phyloP scores from a whole-genome alignment of 805 yeast species.

The Candida hungchunana region DNA sequence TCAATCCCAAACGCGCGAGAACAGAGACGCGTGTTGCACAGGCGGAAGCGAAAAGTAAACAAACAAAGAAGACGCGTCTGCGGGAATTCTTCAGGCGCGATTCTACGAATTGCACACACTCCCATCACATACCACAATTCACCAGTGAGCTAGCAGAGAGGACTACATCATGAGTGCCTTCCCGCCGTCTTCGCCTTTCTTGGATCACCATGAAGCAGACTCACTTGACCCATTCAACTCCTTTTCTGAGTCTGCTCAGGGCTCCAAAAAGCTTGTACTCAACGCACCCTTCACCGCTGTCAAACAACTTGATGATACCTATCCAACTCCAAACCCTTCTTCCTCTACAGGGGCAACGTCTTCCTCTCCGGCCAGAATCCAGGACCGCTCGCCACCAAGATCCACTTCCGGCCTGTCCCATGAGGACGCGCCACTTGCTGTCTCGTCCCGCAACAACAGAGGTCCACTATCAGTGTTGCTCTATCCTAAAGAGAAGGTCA shows the following conservation, averaged over 20 bases:
- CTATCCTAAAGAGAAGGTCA: constrained; percentile 17
- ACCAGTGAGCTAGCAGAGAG: too few relatives aligned
- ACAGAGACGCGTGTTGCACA: not conserved
- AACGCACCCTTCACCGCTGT: constrained; percentile 24
- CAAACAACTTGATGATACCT: constrained; percentile 27
- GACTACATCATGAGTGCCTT: constrained; percentile 24
- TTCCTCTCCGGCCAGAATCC: constrained; percentile 31
- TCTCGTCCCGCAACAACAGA: not conserved
- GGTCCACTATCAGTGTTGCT: constrained; percentile 18
- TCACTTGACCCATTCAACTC: constrained; percentile 20
- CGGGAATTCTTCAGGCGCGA: too few relatives aligned
- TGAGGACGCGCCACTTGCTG: constrained; percentile 5
- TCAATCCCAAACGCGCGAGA: not conserved
- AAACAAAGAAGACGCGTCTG: too few relatives aligned
- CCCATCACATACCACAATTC: too few relatives aligned
- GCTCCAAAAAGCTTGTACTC: constrained; percentile 18
- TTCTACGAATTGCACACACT: too few relatives aligned
- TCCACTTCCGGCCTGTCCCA: constrained; percentile 1
- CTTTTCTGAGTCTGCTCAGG: constrained; percentile 8
- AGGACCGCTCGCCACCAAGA: constrained; percentile 4
- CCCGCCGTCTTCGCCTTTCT: constrained; percentile 38
- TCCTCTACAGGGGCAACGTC: constrained; percentile 41
- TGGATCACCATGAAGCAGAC: constrained; percentile 18
- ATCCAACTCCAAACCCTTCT: constrained; percentile 75
- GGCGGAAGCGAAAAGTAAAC: constrained; percentile 7